Percentiles rank a stretch among this genome's conserved stretches.
These are phyloP conservation scores for Amaranthus palmeri DNA, from an alignment of 148 eudicot genomes.

Conservation along the genomic window DNA sequence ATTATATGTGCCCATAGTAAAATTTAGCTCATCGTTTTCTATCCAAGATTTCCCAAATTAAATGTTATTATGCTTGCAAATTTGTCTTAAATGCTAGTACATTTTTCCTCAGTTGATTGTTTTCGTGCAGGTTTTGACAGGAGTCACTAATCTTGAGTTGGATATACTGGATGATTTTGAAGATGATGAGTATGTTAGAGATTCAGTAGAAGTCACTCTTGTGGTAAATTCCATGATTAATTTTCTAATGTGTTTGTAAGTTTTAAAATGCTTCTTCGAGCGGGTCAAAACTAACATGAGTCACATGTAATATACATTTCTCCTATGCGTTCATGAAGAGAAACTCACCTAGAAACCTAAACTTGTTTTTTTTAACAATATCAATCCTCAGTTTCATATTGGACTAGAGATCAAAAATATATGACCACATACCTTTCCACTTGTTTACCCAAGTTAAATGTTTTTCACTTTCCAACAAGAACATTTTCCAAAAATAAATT, in stretches of 20 bases:
- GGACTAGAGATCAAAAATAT: neutral
- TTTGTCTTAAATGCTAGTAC: neutral
- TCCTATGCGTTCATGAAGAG: neutral
- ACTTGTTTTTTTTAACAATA: neutral
- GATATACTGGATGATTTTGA: slow-evolving; percentile 53
- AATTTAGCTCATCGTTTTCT: too few relatives aligned
- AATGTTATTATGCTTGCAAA: neutral
- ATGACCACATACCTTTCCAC: neutral
- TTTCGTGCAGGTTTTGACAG: slow-evolving; percentile 47
- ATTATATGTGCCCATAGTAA: too few relatives aligned
- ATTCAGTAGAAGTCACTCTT: slow-evolving; percentile 39
- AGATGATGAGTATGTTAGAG: slow-evolving; percentile 62
- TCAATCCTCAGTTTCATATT: neutral
- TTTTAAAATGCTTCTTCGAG: slow-evolving; percentile 5
- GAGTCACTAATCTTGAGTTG: slow-evolving; percentile 46
- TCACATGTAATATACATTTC: neutral
- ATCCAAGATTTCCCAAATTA: too few relatives aligned
- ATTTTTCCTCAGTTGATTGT: neutral
- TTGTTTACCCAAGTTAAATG: neutral
- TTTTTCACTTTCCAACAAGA: too few relatives aligned
- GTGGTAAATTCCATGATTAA: slow-evolving; percentile 22
- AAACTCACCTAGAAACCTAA: neutral
- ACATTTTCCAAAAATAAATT: too few relatives aligned
- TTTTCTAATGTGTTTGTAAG: neutral
- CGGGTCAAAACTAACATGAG: neutral